Evolutionary conservation across 257 asterid species (phyloP).

Genomic region (Henckelia pumila): DNA sequence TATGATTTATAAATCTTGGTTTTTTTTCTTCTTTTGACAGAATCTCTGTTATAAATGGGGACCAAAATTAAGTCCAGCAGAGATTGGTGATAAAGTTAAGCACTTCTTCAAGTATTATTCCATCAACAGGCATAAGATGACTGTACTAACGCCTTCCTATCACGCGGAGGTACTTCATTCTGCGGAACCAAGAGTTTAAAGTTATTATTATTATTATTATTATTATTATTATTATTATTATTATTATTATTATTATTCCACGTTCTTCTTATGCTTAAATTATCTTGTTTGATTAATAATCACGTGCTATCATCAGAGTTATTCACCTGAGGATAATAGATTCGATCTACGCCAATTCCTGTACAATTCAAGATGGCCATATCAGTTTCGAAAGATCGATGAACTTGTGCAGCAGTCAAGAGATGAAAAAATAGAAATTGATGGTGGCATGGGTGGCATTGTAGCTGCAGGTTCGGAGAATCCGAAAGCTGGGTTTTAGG

Average conservation of each 20-base stretch:
- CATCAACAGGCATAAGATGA: conserved; percentile 93
- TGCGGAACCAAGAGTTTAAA: not conserved
- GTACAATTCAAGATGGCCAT: conserved; percentile 87
- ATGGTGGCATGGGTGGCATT: not conserved
- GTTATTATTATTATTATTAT: too few relatives aligned
- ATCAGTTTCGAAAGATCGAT: conserved; percentile 77
- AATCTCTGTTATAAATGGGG: conserved; percentile 97
- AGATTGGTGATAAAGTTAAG: conserved; percentile 86
- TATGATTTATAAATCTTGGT: not conserved
- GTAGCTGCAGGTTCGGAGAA: not conserved
- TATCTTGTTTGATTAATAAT: not conserved
- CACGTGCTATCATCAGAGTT: conserved; percentile 36
- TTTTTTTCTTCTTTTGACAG: conserved; percentile 35
- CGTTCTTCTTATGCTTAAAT: not conserved
- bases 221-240: too few relatives aligned
- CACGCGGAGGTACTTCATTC: conserved; percentile 82
- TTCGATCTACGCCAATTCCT: conserved; percentile 88
- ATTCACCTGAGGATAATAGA: conserved; percentile 93
- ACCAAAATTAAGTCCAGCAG: conserved; percentile 61
- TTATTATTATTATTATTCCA: not conserved
- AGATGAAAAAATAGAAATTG: not conserved
- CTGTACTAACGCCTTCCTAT: conserved; percentile 88
- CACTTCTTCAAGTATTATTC: conserved; percentile 88
- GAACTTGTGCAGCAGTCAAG: conserved; percentile 51
- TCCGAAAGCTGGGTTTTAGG: not conserved